Conservation (phyloP, 495 filamentous ascomycete species). For the Melanomma pulvis-pyrius region DNA sequence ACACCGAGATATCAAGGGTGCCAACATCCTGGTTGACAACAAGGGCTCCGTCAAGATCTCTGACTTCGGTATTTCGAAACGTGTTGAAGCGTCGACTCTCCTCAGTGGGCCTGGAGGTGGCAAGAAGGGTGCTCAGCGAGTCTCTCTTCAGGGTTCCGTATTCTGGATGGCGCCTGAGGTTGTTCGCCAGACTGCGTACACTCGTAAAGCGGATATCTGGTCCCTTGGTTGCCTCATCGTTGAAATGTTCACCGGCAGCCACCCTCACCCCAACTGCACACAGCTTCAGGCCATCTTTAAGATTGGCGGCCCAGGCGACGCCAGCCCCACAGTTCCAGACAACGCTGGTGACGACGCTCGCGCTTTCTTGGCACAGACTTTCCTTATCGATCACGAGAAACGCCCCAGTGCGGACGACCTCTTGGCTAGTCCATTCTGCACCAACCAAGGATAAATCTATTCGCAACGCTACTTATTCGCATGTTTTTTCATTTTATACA, state of each 20-base stretch:
- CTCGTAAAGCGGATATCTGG: constrained; percentile 99
- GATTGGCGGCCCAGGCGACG: constrained; percentile 80
- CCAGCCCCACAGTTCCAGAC: constrained; percentile 85
- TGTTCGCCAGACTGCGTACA: constrained; percentile 95
- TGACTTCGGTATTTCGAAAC: constrained; percentile 99
- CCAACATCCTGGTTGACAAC: constrained; percentile 98
- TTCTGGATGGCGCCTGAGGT: constrained; percentile 99
- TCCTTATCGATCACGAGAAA: constrained; percentile 91
- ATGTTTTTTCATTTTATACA: neutral
- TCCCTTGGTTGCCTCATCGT: constrained; percentile 94
- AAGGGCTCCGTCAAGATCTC: constrained; percentile 99
- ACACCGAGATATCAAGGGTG: constrained; percentile 97
- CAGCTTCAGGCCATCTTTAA: constrained; percentile 99
- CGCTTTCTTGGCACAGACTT: constrained; percentile 83
- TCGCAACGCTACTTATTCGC: neutral
- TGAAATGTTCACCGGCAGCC: constrained; percentile 97
- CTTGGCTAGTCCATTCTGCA: constrained; percentile 71
- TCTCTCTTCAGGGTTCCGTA: constrained; percentile 93
- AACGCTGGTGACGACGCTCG: constrained; percentile 83
- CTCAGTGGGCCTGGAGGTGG: constrained; percentile 59
- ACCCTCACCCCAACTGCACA: constrained; percentile 96
- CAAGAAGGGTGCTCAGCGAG: constrained; percentile 63
- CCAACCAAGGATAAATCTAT: constrained; percentile 23
- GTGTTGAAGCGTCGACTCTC: constrained; percentile 77
- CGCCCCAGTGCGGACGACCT: constrained; percentile 90